Base-by-base conservation (phyloP, 2,329 filamentous ascomycete genomes). In the Ophiosphaerella narmari region DNA sequence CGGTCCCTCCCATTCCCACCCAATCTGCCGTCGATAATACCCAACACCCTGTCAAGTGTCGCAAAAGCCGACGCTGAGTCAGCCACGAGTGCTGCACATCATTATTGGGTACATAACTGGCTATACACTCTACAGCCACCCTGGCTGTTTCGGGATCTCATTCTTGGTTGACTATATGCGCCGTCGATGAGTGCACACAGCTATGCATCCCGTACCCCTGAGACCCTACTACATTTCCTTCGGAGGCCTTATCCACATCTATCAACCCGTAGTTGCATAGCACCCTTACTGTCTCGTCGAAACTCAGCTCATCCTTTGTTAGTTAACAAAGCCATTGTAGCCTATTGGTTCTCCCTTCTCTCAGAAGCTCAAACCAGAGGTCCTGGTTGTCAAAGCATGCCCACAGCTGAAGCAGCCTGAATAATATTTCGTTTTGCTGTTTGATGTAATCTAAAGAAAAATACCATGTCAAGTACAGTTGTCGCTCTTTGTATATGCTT, bases 331-430 rank as follows among this genome's bases (percentile, higher is more conserved):
- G 49, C 72, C 68, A 70, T 23, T 37, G 14, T 23, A 33, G 46
- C 6, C 18, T 23, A 11, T 13, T n/a, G n/a, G 12, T 7, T 36
- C 31, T 26, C 26, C 37, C 56, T 38, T 54, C 43, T 35, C 52
- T 38, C n/a, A 80, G 55, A 24, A 80, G 66, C 50, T 77, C 68
- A 55, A 70, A 78, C 77, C 73, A 81, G 6, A 81, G 53, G 56
- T 78, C 75, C 23, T 74, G 64, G 51, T 75, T 75, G 33, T 48
- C 46, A 18, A 55, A 52, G 26, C 49, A 55, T 14, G 52, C 52
- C 52, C 45, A 55, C 16, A 55, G 46, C 35, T 49, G 38, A 18
- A 55, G 52, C 5, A 55, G 37, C 34, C 49, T 34, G 21, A 33
- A 40, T 36, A 44, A 44, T 13, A 29, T 18, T 24, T 13, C 21